Conservation (phyloP, 1,284 basidiomycete species). For the Ganoderma boninense region DNA sequence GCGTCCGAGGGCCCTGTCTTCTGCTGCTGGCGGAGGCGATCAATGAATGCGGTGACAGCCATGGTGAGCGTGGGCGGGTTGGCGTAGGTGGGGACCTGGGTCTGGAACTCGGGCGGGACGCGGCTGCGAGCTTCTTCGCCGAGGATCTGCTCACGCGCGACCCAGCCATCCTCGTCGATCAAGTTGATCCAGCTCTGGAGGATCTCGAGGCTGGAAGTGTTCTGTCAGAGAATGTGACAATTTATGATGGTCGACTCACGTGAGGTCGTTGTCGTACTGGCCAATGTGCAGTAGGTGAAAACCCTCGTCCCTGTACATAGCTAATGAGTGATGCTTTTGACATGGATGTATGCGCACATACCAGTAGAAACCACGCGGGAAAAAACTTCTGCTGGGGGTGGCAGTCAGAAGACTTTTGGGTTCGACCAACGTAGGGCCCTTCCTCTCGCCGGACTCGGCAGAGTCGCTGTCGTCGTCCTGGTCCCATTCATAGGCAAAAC, state of each 20-base stretch:
- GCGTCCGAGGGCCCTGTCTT: slow-evolving; percentile 56
- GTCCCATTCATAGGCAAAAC: slow-evolving; percentile 90
- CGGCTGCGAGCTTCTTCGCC: slow-evolving; percentile 95
- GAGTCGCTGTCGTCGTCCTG: slow-evolving; percentile 69
- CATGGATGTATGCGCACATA: slow-evolving; percentile 42
- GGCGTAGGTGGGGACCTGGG: slow-evolving; percentile 91
- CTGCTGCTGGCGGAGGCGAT: slow-evolving; percentile 62
- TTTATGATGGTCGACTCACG: slow-evolving; percentile 48
- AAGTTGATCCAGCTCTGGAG: slow-evolving; percentile 89
- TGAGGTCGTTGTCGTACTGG: slow-evolving; percentile 91
- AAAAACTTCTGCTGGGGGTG: slow-evolving; percentile 94
- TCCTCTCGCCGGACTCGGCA: slow-evolving; percentile 50
- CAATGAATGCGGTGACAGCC: slow-evolving; percentile 89
- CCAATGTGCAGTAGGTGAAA: slow-evolving; percentile 94
- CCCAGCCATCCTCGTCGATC: slow-evolving; percentile 95
- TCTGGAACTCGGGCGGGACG: slow-evolving; percentile 88
- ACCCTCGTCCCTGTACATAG: slow-evolving; percentile 83
- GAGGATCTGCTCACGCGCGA: slow-evolving; percentile 93
- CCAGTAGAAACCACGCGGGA: slow-evolving; percentile 98
- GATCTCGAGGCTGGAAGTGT: slow-evolving; percentile 75
- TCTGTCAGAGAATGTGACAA: neutral
- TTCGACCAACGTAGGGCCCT: slow-evolving; percentile 75
- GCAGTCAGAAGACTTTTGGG: slow-evolving; percentile 86
- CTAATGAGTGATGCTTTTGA: slow-evolving; percentile 16
- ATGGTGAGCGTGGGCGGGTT: slow-evolving; percentile 95